Percentiles rank a stretch among this genome's conserved stretches.
These are phyloP conservation scores for Penicillium argentinense DNA, from an alignment of 495 filamentous ascomycete species.

Conservation along the genomic window DNA sequence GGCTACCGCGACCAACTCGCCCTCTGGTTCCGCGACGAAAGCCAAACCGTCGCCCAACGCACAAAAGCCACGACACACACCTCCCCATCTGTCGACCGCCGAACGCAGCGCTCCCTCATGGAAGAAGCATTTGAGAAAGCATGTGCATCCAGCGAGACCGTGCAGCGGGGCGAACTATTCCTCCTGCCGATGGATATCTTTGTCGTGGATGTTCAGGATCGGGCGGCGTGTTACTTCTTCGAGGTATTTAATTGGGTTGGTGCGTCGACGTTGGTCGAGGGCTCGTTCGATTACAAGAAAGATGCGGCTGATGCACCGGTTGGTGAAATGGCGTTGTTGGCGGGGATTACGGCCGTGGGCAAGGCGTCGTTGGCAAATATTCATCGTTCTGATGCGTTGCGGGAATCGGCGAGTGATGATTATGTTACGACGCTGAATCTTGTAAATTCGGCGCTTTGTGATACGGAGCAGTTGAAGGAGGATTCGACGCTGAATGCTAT, in stretches of 20 bases:
- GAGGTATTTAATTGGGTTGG: conserved; percentile 1
- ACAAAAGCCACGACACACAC: not conserved
- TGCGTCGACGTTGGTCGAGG: not conserved
- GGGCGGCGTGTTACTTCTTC: conserved; percentile 3
- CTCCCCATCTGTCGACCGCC: not conserved
- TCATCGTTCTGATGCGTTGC: not conserved
- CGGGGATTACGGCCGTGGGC: not conserved
- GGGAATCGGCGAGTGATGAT: conserved; percentile 3
- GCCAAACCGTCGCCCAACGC: not conserved
- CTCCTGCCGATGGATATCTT: not conserved
- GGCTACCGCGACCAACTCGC: conserved; percentile 1
- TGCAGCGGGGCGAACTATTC: not conserved
- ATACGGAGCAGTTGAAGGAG: not conserved
- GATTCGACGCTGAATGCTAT: conserved; percentile 1
- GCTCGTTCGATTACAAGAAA: not conserved
- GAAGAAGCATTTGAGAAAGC: not conserved
- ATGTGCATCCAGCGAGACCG: not conserved
- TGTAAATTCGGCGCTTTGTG: not conserved
- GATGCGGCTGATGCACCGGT: not conserved
- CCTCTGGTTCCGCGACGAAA: conserved; percentile 1
- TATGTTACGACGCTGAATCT: not conserved
- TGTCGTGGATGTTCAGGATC: conserved; percentile 1
- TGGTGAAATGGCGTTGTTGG: not conserved
- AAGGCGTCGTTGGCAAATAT: not conserved
- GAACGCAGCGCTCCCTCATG: conserved; percentile 2